Percentiles rank a stretch among this genome's conserved stretches.
Conservation (phyloP, 1,284 basidiomycete genomes). For the Peniophora sp. region DNA sequence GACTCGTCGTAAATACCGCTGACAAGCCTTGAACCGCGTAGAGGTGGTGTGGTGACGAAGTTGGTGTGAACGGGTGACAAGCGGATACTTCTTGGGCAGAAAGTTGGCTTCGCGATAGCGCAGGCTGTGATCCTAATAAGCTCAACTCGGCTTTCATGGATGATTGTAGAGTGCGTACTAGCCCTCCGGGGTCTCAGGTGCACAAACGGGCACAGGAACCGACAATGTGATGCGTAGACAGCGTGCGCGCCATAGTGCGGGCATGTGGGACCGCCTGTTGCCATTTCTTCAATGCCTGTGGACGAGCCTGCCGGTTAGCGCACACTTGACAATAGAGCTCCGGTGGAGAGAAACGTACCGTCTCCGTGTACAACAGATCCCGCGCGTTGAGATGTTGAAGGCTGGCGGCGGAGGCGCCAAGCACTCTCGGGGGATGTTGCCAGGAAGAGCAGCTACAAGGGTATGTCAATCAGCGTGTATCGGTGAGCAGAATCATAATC, state of each 20-base stretch:
- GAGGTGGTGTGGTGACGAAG: constrained; percentile 79
- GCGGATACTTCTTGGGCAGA: constrained; percentile 63
- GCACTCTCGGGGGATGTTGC: no score
- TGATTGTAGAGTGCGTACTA: constrained; percentile 50
- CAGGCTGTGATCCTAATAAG: constrained; percentile 56
- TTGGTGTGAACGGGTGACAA: constrained; percentile 81
- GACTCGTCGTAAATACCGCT: background rate
- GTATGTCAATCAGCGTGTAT: no score
- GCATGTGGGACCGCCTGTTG: constrained; percentile 58
- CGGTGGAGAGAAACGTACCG: constrained; percentile 29
- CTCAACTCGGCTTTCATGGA: background rate
- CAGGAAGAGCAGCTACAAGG: constrained; percentile 55
- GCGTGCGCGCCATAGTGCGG: constrained; percentile 72
- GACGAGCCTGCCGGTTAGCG: no score
- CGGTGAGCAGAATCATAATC: constrained; percentile 5
- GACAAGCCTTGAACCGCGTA: constrained; percentile 41
- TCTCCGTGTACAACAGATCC: constrained; percentile 55
- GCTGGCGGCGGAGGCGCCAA: constrained; percentile 62
- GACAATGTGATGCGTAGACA: constrained; percentile 66
- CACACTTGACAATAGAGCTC: no score
- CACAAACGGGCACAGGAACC: constrained; percentile 61
- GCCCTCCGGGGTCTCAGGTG: constrained; percentile 58
- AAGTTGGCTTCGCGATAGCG: constrained; percentile 87
- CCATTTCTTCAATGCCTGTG: constrained; percentile 74
- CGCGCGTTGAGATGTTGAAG: constrained; percentile 51